phyloP scores from a whole-genome alignment of 176 grass and related monocot species.

The Metroxylon sagu region DNA sequence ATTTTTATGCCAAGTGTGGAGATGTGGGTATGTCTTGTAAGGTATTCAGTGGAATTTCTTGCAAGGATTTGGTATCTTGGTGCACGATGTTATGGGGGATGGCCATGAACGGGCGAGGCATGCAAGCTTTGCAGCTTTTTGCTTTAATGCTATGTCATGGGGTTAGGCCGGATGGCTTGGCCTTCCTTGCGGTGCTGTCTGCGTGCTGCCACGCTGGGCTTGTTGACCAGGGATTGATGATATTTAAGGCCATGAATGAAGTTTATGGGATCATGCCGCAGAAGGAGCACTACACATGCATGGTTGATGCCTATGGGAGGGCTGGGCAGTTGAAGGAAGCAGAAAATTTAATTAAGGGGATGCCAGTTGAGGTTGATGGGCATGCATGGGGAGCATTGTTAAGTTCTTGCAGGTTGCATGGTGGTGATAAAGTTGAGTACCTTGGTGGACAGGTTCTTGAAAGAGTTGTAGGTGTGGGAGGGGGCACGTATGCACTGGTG shows the following conservation, averaged over 20 bases:
- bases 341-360: slow-evolving; percentile 8
- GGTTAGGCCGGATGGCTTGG: slow-evolving; percentile 29
- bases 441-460: slow-evolving; percentile 15
- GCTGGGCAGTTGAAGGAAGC: slow-evolving; percentile 20
- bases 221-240: slow-evolving; percentile 19
- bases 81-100: slow-evolving; percentile 37
- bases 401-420: slow-evolving; percentile 20
- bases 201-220: slow-evolving; percentile 36
- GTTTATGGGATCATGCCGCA: slow-evolving; percentile 27
- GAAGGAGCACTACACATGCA: slow-evolving; percentile 44
- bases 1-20: slow-evolving; percentile 45
- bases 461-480: slow-evolving; percentile 21
- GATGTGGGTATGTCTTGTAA: slow-evolving; percentile 26
- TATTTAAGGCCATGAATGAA: slow-evolving; percentile 34
- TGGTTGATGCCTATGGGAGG: slow-evolving; percentile 42
- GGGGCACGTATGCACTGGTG: slow-evolving; percentile 27
- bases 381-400: slow-evolving; percentile 28
- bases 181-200: slow-evolving; percentile 44
- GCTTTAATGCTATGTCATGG: slow-evolving; percentile 34
- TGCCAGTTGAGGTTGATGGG: slow-evolving; percentile 16
- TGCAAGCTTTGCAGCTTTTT: slow-evolving; percentile 39
- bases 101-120: slow-evolving; percentile 34
- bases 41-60: slow-evolving; percentile 26
- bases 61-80: slow-evolving; percentile 45
- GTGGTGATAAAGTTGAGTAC: not conserved